Evolutionary conservation across 495 filamentous ascomycete species (phyloP), one percentile per base, ranked within the genome.

Genomic region (Barbatosphaeria neglecta): DNA sequence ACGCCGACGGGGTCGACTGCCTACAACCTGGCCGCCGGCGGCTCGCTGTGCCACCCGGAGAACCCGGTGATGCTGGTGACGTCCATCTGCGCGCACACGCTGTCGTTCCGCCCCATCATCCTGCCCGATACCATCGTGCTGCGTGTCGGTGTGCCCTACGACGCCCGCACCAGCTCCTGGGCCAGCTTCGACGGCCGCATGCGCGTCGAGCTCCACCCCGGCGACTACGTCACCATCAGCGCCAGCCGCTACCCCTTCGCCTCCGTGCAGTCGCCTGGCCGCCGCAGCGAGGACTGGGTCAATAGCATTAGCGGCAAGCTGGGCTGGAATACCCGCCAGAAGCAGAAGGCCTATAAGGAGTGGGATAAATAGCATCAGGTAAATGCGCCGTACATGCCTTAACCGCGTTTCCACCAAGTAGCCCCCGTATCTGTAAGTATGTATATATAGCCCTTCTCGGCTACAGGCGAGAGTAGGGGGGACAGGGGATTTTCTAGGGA

Each of bases 41-140:
- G 92, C 16, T 92, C 88, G 5, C 77, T 98, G 19, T 95, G 90
- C 49, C 92, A 98, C 54, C 92, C 92, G 0, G 93, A 97, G 47
- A 97, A 97, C 59, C 92, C 92, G 0, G 89, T 97, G 37, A 94
- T 98, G 62, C 81, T 98, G 2, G 77, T 98, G 2, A 95, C 90
- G 0, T 85, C 90, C 24, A 96, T 98, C 44, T 95, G 90, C 59
- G 88, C 92, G 15, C 92, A 98, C 64, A 96, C 93, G 0, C 74
- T 98, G 8, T 93, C 86, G 11, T 98, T 97, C 74, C 78, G 92
- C 1, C 92, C 92, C 6, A 89, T 98, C 58, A 90, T 98, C 49
- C 72, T 98, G 1, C 90, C 90, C 7, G 92, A 98, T 57, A 95
- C 89, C 0, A 90, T 96, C 45, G 87, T 97, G 1, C 70, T 98